These are phyloP conservation scores for Pythium graminicola DNA, from an alignment of 352 stramenopile species.

Conservation along the genomic window DNA sequence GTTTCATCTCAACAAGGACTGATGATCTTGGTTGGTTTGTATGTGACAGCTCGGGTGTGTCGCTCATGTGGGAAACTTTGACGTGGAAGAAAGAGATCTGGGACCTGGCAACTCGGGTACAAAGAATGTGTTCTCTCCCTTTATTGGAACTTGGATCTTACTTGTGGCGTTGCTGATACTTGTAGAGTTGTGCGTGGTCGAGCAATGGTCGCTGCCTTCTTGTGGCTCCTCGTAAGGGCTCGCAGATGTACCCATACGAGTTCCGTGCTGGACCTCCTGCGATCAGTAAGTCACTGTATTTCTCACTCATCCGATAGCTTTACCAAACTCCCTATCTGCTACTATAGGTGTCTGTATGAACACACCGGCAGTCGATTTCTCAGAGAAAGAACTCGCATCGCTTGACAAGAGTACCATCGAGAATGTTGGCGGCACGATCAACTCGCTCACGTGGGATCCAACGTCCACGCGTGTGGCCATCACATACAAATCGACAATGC, in stretches of 20 bases:
- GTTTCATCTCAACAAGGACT: neutral
- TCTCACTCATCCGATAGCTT: neutral
- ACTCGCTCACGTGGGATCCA: conserved; percentile 66
- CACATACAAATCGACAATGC: conserved; percentile 33
- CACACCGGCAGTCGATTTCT: conserved; percentile 58
- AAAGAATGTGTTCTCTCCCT: no score
- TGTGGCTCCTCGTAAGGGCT: conserved; percentile 49
- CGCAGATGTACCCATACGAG: conserved; percentile 63
- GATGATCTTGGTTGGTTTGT: neutral
- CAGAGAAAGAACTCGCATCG: conserved; percentile 52
- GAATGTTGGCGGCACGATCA: conserved; percentile 55
- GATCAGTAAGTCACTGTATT: conserved; percentile 35
- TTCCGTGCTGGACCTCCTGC: conserved; percentile 49
- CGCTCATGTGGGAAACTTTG: conserved; percentile 72
- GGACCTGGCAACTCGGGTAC: conserved; percentile 56
- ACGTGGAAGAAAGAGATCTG: conserved; percentile 78
- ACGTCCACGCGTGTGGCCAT: conserved; percentile 56
- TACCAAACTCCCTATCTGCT: neutral
- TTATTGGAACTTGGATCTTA: neutral
- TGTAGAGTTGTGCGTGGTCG: conserved; percentile 63
- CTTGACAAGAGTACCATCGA: conserved; percentile 55
- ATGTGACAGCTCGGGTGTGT: conserved; percentile 36
- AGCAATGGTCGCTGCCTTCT: conserved; percentile 61
- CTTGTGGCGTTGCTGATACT: neutral
- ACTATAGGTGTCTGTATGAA: conserved; percentile 62